phyloP scores from a whole-genome alignment of 495 filamentous ascomycete genomes.

The Aspergillus asperescens region DNA sequence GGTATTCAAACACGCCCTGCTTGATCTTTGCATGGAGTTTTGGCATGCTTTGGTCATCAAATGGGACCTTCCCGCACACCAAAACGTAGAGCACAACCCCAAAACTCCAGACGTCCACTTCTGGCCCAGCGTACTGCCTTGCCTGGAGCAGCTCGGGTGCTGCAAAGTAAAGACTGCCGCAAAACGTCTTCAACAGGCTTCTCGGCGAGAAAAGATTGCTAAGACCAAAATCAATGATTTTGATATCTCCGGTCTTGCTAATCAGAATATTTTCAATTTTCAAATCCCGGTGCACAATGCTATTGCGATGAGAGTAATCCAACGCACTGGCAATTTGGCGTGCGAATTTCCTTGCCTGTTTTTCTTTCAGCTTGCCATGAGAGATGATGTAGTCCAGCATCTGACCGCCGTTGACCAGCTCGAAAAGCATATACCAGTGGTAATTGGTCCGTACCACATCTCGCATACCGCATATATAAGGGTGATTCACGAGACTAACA shows the following conservation, averaged over 20 bases:
- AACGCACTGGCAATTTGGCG: conserved; percentile 97
- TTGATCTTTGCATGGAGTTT: conserved; percentile 99
- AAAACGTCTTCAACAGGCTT: conserved; percentile 90
- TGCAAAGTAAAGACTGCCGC: conserved; percentile 96
- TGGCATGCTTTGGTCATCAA: conserved; percentile 99
- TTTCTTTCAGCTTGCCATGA: conserved; percentile 95
- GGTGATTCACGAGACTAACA: conserved; percentile 89
- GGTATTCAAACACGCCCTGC: conserved; percentile 92
- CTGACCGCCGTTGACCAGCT: conserved; percentile 98
- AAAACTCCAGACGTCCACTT: conserved; percentile 99
- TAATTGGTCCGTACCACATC: conserved; percentile 93
- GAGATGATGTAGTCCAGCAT: conserved; percentile 99
- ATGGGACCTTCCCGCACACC: conserved; percentile 96
- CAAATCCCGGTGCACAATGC: conserved; percentile 94
- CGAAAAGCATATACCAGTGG: conserved; percentile 99
- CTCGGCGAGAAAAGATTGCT: conserved; percentile 93
- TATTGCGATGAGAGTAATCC: conserved; percentile 98
- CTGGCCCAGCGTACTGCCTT: conserved; percentile 88
- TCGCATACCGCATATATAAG: conserved; percentile 94
- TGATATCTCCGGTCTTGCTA: conserved; percentile 98
- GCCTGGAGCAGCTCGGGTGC: conserved; percentile 93
- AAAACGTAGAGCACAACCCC: conserved; percentile 98
- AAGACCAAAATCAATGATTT: conserved; percentile 98
- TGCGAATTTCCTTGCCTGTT: conserved; percentile 95
- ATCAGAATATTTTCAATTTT: conserved; percentile 99